Evolutionary conservation across 2,329 filamentous ascomycete species (phyloP).

Genomic region (Xylariaceae sp.): DNA sequence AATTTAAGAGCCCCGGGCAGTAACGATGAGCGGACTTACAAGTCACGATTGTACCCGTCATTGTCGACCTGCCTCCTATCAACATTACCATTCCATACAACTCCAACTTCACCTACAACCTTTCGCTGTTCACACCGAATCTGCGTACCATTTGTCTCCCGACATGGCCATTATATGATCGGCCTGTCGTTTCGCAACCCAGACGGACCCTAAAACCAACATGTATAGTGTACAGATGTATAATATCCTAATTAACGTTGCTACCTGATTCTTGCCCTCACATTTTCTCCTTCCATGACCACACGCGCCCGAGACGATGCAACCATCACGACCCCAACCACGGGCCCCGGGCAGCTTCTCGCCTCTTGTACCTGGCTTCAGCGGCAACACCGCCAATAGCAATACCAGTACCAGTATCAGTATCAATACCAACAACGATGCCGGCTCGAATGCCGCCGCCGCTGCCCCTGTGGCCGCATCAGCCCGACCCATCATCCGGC

Average conservation of each 20-base stretch:
- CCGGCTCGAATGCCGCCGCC: conserved; percentile 23
- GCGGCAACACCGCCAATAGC: conserved; percentile 5
- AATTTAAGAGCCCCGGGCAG: too few species aligned
- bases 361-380: conserved; percentile 34
- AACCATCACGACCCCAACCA: conserved; percentile 30
- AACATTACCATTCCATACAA: too few species aligned
- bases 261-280: conserved; percentile 4
- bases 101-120: background rate
- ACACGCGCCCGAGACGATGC: conserved; percentile 24
- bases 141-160: background rate
- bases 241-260: background rate
- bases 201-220: conserved; percentile 14
- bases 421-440: background rate
- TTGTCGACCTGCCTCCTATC: too few species aligned
- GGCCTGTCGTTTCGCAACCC: conserved; percentile 17
- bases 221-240: conserved; percentile 22
- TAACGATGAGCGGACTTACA: too few species aligned
- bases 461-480: conserved; percentile 28
- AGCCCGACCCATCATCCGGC: conserved; percentile 36
- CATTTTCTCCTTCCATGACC: conserved; percentile 18
- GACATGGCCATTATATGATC: background rate
- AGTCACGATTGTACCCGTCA: too few species aligned
- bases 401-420: background rate
- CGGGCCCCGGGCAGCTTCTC: conserved; percentile 47
- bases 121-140: background rate